These are phyloP conservation scores for Alternaria sp. DNA, from an alignment of 2,329 filamentous ascomycete species.

Conservation along the genomic window DNA sequence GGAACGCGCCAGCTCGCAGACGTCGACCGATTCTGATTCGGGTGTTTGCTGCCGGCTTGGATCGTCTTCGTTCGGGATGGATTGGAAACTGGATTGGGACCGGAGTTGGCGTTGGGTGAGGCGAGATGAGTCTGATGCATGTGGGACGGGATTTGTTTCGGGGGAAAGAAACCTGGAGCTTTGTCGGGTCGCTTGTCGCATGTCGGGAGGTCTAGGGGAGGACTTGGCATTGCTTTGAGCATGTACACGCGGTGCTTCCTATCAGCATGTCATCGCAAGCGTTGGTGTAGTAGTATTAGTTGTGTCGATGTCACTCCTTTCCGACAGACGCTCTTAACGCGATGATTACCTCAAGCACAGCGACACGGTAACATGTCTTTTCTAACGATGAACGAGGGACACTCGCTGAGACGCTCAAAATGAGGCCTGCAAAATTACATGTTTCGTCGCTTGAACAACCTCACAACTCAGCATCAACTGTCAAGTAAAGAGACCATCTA, in stretches of 20 bases:
- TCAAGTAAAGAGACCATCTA: not conserved
- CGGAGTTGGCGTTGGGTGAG: not conserved
- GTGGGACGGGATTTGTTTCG: slow-evolving; percentile 6
- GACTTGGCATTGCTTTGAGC: slow-evolving; percentile 4
- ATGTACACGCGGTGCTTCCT: not conserved
- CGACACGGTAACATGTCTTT: not conserved
- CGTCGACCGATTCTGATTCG: not conserved
- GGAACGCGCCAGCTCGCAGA: not conserved
- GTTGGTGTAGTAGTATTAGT: not conserved
- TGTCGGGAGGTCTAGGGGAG: slow-evolving; percentile 5
- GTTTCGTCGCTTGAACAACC: not conserved
- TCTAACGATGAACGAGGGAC: not conserved
- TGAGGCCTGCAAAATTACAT: too few species aligned
- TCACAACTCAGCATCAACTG: not conserved
- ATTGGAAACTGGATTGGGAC: not conserved
- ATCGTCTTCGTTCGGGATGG: slow-evolving; percentile 3
- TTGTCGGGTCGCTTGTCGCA: slow-evolving; percentile 5
- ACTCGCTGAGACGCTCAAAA: too few species aligned
- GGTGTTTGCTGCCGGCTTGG: not conserved
- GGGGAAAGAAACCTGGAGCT: not conserved
- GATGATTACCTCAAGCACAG: not conserved
- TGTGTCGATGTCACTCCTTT: not conserved
- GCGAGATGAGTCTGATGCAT: not conserved
- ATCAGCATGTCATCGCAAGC: not conserved
- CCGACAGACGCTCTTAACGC: not conserved